Evolutionary conservation across 2,329 filamentous ascomycete genomes (phyloP), one percentile per base, ranked within the genome.

Genomic region (Aspergillus quadricinctus): DNA sequence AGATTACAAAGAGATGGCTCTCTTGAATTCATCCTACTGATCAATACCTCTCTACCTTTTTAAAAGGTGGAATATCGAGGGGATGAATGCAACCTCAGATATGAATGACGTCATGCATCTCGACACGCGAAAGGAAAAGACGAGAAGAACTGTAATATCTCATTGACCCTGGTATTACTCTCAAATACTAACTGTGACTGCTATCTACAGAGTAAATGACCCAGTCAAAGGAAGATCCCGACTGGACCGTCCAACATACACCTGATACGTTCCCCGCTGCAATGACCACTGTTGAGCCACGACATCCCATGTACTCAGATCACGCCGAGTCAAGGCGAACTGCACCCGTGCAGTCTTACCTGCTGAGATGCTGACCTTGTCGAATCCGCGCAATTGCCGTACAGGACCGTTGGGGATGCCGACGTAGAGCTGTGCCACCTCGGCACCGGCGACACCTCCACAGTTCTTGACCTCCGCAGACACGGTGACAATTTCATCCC

Each of bases 371-470:
- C 57, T 58, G 1, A 79, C 65, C 69, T 83, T 83, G 2, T 80
- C 77, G 53, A 84, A 84, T 54, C 71, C 81, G 62, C 80, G 73
- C n/a, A 81, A 73, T 64, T 80, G 77, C 58, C 58, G 61, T 1
- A 66, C 48, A 0, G 69, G 68, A 0, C 63, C 66, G 10, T 56
- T 59, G 52, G 54, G 68, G 64, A 81, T 75, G 1, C 67, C 66
- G 21, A 84, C 63, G 62, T 85, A 85, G 3, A 85, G 70, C 69
- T 85, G 82, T 3, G 80, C 72, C 0, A 84, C 80, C 17, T 78
- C 75, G 1, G 76, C 73, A 14, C 80, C 82, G 35, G 69, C 68
- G 3, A 74, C 59, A 1, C 62, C 58, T 31, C 83, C 82, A 0
- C 76, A 79, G 70, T 85, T 85, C 53, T 69, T 69, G 6, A 85